Evolutionary conservation across 1,284 basidiomycete genomes (phyloP).

Genomic region (Irpex sp.): DNA sequence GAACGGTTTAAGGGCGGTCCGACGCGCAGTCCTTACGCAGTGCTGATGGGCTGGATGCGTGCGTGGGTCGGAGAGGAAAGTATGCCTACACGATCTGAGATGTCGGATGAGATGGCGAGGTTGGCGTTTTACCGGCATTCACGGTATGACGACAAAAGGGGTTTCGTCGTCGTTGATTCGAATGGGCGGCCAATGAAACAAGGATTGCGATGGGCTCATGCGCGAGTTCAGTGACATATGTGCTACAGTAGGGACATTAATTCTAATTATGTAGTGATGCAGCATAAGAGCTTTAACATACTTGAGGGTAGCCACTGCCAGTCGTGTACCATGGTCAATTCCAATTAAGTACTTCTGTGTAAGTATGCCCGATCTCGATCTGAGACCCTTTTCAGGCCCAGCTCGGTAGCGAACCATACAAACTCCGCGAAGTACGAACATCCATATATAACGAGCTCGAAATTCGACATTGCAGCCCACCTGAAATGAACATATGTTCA

Average conservation of each 20-base stretch:
- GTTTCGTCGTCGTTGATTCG: background rate
- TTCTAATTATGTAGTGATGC: too few relatives aligned
- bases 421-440: background rate
- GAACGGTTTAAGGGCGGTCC: constrained; percentile 34
- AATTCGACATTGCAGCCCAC: too few relatives aligned
- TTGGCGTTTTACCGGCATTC: constrained; percentile 6
- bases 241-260: background rate
- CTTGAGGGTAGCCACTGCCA: too few relatives aligned
- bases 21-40: constrained; percentile 41
- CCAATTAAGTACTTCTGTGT: too few relatives aligned
- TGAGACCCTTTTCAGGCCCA: background rate
- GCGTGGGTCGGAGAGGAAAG: constrained; percentile 60
- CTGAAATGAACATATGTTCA: too few relatives aligned
- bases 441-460: background rate
- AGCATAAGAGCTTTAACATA: too few relatives aligned
- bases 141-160: background rate
- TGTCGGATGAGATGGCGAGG: constrained; percentile 8
- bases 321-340: too few relatives aligned
- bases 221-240: background rate
- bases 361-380: too few relatives aligned
- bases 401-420: background rate
- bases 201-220: background rate
- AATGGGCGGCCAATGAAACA: background rate
- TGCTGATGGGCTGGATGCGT: constrained; percentile 56
- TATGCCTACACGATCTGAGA: constrained; percentile 38